Percentiles rank a stretch among this genome's conserved stretches.
Evolutionary conservation across 2,329 filamentous ascomycete species (phyloP).

Genomic region (Graphilbum sp.): DNA sequence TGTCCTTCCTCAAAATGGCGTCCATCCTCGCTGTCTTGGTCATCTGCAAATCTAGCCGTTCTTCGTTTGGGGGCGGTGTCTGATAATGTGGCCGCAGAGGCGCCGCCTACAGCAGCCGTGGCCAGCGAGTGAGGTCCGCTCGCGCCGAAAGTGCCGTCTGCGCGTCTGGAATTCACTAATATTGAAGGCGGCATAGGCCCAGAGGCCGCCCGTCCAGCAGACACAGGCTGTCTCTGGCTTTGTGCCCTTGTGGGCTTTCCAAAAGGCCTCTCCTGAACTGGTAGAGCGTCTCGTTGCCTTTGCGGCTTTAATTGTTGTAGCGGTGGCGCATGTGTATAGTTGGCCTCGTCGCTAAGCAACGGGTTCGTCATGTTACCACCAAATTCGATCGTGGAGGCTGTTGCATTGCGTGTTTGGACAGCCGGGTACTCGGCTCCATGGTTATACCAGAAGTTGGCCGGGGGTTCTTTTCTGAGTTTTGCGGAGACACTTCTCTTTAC

Average conservation of each 20-base stretch:
- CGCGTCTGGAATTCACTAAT: neutral
- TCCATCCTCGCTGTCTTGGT: slow-evolving; percentile 14
- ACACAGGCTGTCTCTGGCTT: neutral
- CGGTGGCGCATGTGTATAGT: neutral
- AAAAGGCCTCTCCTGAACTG: neutral
- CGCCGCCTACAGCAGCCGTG: neutral
- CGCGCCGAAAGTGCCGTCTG: neutral
- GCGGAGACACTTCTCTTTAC: slow-evolving; percentile 26
- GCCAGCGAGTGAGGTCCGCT: neutral
- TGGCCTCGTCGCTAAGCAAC: neutral
- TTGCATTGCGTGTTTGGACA: slow-evolving; percentile 11
- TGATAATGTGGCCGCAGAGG: neutral
- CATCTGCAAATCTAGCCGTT: slow-evolving; percentile 13
- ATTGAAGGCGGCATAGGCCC: too few species aligned
- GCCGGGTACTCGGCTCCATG: slow-evolving; percentile 24
- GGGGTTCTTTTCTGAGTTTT: slow-evolving; percentile 40
- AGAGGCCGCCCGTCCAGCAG: neutral
- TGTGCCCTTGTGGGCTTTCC: slow-evolving; percentile 10
- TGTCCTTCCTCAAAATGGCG: slow-evolving; percentile 10
- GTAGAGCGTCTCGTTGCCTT: neutral
- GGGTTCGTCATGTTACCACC: neutral
- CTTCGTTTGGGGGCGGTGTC: slow-evolving; percentile 4
- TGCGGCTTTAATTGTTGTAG: neutral
- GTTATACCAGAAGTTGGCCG: slow-evolving; percentile 31
- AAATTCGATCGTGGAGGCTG: neutral